Base-by-base conservation (phyloP, 768 basidiomycete species). In the Suillus paluster region DNA sequence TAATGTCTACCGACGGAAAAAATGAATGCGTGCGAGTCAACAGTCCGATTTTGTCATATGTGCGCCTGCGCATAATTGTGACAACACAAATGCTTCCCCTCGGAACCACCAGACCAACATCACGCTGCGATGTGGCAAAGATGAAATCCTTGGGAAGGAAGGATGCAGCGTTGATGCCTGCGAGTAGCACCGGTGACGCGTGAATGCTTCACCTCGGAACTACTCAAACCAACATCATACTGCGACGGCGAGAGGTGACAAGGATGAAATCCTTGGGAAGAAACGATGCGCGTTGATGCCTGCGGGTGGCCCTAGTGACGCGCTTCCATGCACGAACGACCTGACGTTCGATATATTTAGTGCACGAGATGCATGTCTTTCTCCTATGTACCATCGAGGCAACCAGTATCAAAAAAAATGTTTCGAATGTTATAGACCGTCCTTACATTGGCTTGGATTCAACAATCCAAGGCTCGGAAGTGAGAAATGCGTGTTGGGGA, bases 261-360 rank as follows among this genome's bases (percentile, higher is more conserved):
- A 89, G 78, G 67, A 88, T 81, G 70, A 89, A 89, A 69, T 86
- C 87, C 25, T 81, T 80, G 34, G 84, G 81, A 53, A 87, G 76
- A 68, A 83, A 70, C 3, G 88, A 86, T 6, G 80, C 78, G 45
- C 85, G 82, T 27, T 82, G 79, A 38, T 76, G 77, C 58, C 80
- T 85, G 64, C 84, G 84, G 36, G 83, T 80, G 34, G 77, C 75
- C 25, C 80, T 76, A 27, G 86, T 88, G 68, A 89, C 73, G 42
- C 80, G 74, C 68, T 90, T 90, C 88, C 88, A 90, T 11, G 81
- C 78, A 46, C 79, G 75, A 58, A 89, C 73, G 63, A 88, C 74
- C 70, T 83, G 84, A 59, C 88, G 86, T 67, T 86, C 82, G 61
- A 90, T 71, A 67, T 72, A 74, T 63, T 84, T 86, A 14, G 79